These are phyloP conservation scores for Begonia fuchsioides DNA, from an alignment of 306 rosid genomes.

Conservation along the genomic window DNA sequence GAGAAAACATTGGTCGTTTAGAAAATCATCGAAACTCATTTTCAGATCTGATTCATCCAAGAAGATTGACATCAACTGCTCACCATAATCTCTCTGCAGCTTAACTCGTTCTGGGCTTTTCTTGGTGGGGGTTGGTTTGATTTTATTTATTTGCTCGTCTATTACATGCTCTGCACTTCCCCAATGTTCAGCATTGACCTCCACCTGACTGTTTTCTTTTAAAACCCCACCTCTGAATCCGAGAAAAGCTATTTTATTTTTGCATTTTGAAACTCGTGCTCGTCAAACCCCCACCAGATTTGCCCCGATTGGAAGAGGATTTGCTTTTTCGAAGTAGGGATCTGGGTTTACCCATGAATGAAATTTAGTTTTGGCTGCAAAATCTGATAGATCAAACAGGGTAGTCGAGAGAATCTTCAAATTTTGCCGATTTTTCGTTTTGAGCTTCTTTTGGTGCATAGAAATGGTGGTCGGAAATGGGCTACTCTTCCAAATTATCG, in stretches of 20 bases:
- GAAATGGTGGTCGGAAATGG: slow-evolving; percentile 54
- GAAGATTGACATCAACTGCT: slow-evolving; percentile 29
- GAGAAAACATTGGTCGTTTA: slow-evolving; percentile 8
- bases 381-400: slow-evolving; percentile 22
- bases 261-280: slow-evolving; percentile 1
- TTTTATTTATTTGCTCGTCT: slow-evolving; percentile 14
- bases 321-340: slow-evolving; percentile 18
- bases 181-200: slow-evolving; percentile 12
- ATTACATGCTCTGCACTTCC: too few relatives aligned
- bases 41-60: slow-evolving; percentile 31
- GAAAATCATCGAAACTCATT: background rate
- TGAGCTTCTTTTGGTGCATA: slow-evolving; percentile 1
- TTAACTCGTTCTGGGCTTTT: slow-evolving; percentile 11
- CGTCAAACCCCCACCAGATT: slow-evolving; percentile 1
- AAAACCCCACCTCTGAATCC: slow-evolving; percentile 15
- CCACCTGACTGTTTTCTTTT: slow-evolving; percentile 8
- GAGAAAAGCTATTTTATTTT: background rate
- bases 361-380: too few relatives aligned
- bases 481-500: slow-evolving; percentile 57
- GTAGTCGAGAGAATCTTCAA: slow-evolving; percentile 15
- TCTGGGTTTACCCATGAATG: slow-evolving; percentile 21
- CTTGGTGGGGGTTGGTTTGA: slow-evolving; percentile 14
- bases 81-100: slow-evolving; percentile 17
- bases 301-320: slow-evolving; percentile 2
- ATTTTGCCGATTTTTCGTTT: slow-evolving; percentile 19